Percentiles rank a stretch among this genome's conserved stretches.
These are phyloP conservation scores for Petunia secreta DNA, from an alignment of 257 asterid species.

Conservation along the genomic window DNA sequence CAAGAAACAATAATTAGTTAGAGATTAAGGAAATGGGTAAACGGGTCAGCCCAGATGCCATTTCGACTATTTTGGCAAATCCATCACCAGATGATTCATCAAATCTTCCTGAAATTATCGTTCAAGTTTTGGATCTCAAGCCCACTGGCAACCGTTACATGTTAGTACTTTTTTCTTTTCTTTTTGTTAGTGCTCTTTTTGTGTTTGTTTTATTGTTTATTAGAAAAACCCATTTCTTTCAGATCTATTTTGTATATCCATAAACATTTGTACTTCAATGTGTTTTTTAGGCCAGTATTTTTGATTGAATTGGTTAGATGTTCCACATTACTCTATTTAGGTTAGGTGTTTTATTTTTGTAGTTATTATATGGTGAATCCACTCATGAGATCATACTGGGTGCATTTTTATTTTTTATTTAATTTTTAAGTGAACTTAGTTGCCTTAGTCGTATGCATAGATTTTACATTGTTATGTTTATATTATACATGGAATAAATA, in stretches of 20 bases:
- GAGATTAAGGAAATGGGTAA: conserved; percentile 45
- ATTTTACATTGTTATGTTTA: too few relatives aligned
- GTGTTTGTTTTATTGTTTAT: not conserved
- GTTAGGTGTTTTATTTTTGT: not conserved
- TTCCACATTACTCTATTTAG: not conserved
- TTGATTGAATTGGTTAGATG: not conserved
- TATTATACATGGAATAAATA: too few relatives aligned
- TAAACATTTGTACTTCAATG: not conserved
- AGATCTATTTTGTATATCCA: not conserved
- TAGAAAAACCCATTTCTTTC: not conserved
- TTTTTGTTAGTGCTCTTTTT: not conserved
- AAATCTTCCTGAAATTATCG: conserved; percentile 63
- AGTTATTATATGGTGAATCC: too few relatives aligned
- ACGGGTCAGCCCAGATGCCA: conserved; percentile 64
- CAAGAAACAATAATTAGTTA: not conserved
- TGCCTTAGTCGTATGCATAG: too few relatives aligned
- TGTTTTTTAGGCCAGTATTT: too few relatives aligned
- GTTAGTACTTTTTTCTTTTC: conserved; percentile 34
- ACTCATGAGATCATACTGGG: too few relatives aligned
- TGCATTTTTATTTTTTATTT: too few relatives aligned
- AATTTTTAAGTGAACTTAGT: too few relatives aligned
- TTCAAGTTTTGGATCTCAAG: conserved; percentile 85
- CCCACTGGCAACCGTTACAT: conserved; percentile 56
- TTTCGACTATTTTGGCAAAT: conserved; percentile 65
- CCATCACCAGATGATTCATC: conserved; percentile 76